phyloP scores from a whole-genome alignment of 2,329 filamentous ascomycete species.

The Ceratocystis variospora region DNA sequence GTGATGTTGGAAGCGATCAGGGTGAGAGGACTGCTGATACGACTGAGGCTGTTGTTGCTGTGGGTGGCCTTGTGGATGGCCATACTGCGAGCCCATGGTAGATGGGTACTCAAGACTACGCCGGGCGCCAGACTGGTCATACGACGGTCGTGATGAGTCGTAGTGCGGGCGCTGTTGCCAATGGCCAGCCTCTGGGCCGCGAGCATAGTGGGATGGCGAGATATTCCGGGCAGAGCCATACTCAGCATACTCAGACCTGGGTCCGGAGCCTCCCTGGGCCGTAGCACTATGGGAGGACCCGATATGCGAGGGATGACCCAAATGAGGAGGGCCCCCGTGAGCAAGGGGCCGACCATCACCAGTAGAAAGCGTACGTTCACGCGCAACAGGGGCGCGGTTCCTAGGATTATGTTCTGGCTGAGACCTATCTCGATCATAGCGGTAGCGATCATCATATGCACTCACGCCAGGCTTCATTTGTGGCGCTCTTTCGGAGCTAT shows the following conservation, averaged over 20 bases:
- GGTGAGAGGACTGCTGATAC: slow-evolving; percentile 30
- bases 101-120: slow-evolving; percentile 19
- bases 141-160: slow-evolving; percentile 31
- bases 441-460: slow-evolving; percentile 41
- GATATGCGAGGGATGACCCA: background rate
- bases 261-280: background rate
- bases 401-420: slow-evolving; percentile 11
- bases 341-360: slow-evolving; percentile 7
- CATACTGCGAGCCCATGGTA: slow-evolving; percentile 27
- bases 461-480: slow-evolving; percentile 27
- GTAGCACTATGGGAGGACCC: background rate
- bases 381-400: background rate
- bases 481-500: slow-evolving; percentile 38
- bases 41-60: slow-evolving; percentile 21
- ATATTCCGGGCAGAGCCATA: slow-evolving; percentile 16
- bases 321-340: slow-evolving; percentile 5
- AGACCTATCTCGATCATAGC: slow-evolving; percentile 28
- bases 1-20: slow-evolving; percentile 21
- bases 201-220: slow-evolving; percentile 13
- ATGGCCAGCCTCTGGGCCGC: slow-evolving; percentile 12
- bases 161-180: slow-evolving; percentile 24
- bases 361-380: slow-evolving; percentile 12
- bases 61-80: slow-evolving; percentile 24
- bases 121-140: slow-evolving; percentile 30
- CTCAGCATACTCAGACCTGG: background rate